Conservation (phyloP, 352 stramenopile species). For the Phytophthora ohioensis region DNA sequence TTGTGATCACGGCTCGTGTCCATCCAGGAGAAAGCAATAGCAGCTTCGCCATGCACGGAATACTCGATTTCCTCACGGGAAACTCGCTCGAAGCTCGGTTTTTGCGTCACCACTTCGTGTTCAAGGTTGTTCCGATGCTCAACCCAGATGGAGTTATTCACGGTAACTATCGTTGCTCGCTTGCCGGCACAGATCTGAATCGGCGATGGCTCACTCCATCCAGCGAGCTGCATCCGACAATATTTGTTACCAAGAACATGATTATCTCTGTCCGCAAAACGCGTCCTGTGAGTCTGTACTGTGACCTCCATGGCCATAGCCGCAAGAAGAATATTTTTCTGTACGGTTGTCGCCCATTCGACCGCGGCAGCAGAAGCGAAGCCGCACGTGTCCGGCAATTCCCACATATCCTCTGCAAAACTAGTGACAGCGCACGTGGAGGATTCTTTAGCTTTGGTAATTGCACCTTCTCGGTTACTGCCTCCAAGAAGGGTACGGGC, state of each 20-base stretch:
- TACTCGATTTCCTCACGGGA: slow-evolving; percentile 89
- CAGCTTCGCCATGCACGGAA: slow-evolving; percentile 91
- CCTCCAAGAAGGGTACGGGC: slow-evolving; percentile 67
- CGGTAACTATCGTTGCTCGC: slow-evolving; percentile 91
- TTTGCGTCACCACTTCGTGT: slow-evolving; percentile 87
- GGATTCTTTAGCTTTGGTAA: slow-evolving; percentile 76
- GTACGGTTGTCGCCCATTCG: slow-evolving; percentile 76
- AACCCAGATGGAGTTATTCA: slow-evolving; percentile 94
- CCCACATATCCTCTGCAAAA: slow-evolving; percentile 75
- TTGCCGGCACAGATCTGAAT: slow-evolving; percentile 91
- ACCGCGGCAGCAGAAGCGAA: slow-evolving; percentile 47
- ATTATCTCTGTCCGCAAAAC: slow-evolving; percentile 58
- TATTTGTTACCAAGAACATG: slow-evolving; percentile 80
- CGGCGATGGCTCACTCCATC: slow-evolving; percentile 72
- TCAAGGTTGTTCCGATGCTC: slow-evolving; percentile 94
- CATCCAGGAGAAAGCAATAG: slow-evolving; percentile 92
- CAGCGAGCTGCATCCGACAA: slow-evolving; percentile 73
- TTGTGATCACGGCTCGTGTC: slow-evolving; percentile 87
- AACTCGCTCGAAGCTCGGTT: slow-evolving; percentile 69
- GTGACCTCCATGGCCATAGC: slow-evolving; percentile 91
- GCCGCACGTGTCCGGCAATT: slow-evolving; percentile 71
- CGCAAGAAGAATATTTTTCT: slow-evolving; percentile 92
- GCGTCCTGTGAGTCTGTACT: slow-evolving; percentile 76
- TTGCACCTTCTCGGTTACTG: slow-evolving; percentile 75
- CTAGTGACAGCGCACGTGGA: slow-evolving; percentile 41